phyloP scores from a whole-genome alignment of 2,329 filamentous ascomycete species.

The Colletotrichum lindemuthianum region DNA sequence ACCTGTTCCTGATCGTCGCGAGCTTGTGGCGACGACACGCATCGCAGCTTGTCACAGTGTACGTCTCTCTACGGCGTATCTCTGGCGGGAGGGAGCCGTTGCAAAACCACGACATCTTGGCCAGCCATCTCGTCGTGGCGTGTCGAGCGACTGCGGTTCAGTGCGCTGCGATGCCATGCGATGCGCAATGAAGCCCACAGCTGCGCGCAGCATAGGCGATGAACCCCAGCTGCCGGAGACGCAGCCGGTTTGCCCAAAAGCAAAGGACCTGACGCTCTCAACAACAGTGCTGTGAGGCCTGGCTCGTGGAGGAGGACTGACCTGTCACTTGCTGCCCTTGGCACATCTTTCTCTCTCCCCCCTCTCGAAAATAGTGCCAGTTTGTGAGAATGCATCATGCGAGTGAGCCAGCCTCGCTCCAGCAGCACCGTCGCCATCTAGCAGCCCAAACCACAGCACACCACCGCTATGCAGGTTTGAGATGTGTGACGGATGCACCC shows the following conservation, averaged over 20 bases:
- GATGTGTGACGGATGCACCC: constrained; percentile 30
- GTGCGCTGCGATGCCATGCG: too few species aligned
- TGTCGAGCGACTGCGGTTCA: not conserved
- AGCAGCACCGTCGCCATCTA: not conserved
- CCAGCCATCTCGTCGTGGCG: too few species aligned
- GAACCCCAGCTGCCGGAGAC: constrained; percentile 31
- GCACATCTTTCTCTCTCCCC: constrained; percentile 1
- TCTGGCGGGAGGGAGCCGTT: too few species aligned
- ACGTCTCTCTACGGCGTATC: too few species aligned
- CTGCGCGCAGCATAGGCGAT: constrained; percentile 23
- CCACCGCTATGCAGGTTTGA: constrained; percentile 30
- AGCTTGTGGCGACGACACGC: constrained; percentile 29
- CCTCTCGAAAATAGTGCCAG: not conserved
- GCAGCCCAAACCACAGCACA: constrained; percentile 8
- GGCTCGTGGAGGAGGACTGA: not conserved
- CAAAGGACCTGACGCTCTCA: not conserved
- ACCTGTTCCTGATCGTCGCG: constrained; percentile 7
- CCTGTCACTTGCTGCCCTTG: constrained; percentile 21
- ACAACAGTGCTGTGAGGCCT: not conserved
- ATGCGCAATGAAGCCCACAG: constrained; percentile 9
- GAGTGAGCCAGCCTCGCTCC: constrained; percentile 7
- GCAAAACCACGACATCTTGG: too few species aligned
- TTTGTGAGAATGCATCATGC: constrained; percentile 11
- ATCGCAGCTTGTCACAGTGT: not conserved
- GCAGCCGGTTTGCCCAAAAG: constrained; percentile 32